Conservation (phyloP, 2,329 filamentous ascomycete species). For the Ceratocystiopsis minuta region DNA sequence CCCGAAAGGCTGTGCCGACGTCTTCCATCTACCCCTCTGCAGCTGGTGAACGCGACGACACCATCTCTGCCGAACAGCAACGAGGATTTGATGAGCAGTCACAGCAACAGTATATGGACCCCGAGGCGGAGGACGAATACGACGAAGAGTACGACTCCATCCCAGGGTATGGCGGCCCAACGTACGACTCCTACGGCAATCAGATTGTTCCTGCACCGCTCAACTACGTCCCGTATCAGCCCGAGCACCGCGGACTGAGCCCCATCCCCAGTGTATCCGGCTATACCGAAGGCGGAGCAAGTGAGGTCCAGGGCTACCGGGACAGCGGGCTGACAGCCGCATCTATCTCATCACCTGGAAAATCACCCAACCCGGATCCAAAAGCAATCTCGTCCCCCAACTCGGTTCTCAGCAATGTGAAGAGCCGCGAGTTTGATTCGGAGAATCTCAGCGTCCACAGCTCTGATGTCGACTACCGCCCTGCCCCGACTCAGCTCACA, state of each 20-base stretch:
- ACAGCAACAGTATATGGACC: conserved; percentile 2
- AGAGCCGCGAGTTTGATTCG: conserved; percentile 34
- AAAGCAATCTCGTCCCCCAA: conserved; percentile 25
- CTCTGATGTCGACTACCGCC: conserved; percentile 37
- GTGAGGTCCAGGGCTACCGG: conserved; percentile 35
- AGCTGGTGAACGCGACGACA: no score
- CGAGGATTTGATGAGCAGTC: conserved; percentile 25
- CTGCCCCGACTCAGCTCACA: conserved; percentile 18
- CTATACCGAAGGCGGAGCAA: conserved; percentile 49
- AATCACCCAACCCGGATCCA: conserved; percentile 29
- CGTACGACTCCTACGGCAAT: conserved; percentile 33
- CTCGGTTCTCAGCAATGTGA: conserved; percentile 36
- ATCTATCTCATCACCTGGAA: conserved; percentile 39
- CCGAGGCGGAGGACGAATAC: conserved; percentile 13
- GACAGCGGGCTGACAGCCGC: conserved; percentile 35
- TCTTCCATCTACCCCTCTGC: no score
- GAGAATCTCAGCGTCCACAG: conserved; percentile 38
- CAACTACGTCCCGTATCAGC: conserved; percentile 50
- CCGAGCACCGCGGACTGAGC: conserved; percentile 56
- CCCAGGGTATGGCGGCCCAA: conserved; percentile 16
- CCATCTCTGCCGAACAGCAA: no score
- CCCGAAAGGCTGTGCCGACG: conserved; percentile 20
- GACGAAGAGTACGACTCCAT: conserved; percentile 19
- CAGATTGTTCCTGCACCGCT: conserved; percentile 47
- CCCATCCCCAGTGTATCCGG: conserved; percentile 88